A percentile compares a stretch with the other conserved stretches of the same genome.
phyloP scores from a whole-genome alignment of 768 basidiomycete genomes.

The Tremella yokohamensis region DNA sequence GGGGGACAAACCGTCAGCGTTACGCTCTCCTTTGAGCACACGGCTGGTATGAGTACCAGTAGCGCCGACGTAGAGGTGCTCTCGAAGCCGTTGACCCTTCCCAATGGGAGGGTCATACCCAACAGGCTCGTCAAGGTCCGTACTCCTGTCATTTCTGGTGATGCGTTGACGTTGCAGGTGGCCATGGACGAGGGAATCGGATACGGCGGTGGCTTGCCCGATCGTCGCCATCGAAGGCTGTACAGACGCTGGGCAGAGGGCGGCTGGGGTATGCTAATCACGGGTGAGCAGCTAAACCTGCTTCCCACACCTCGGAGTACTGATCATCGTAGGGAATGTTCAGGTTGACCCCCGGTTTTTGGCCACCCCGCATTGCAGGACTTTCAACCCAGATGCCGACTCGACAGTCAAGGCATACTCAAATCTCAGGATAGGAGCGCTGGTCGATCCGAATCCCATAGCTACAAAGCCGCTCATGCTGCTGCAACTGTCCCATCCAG shows the following conservation, averaged over 20 bases:
- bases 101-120: constrained; percentile 41
- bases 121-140: constrained; percentile 58
- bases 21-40: no score
- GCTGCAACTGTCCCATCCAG: constrained; percentile 74
- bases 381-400: constrained; percentile 12
- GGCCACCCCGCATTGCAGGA: constrained; percentile 33
- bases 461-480: constrained; percentile 57
- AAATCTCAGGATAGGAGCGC: constrained; percentile 9
- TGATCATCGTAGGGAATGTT: constrained; percentile 43
- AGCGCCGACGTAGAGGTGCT: constrained; percentile 24
- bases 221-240: constrained; percentile 60
- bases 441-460: neutral
- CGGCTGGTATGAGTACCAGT: no score
- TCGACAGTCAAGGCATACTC: constrained; percentile 21
- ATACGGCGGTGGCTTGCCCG: constrained; percentile 69
- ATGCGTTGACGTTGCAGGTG: constrained; percentile 58
- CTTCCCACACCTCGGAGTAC: neutral
- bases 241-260: constrained; percentile 72
- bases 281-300: constrained; percentile 56
- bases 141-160: neutral
- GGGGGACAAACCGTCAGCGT: no score
- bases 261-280: constrained; percentile 82
- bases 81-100: constrained; percentile 18
- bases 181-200: constrained; percentile 85
- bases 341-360: constrained; percentile 41